Percentiles rank a stretch among this genome's conserved stretches.
These are phyloP conservation scores for Xylaria palmicola DNA, from an alignment of 495 filamentous ascomycete genomes.

Conservation along the genomic window DNA sequence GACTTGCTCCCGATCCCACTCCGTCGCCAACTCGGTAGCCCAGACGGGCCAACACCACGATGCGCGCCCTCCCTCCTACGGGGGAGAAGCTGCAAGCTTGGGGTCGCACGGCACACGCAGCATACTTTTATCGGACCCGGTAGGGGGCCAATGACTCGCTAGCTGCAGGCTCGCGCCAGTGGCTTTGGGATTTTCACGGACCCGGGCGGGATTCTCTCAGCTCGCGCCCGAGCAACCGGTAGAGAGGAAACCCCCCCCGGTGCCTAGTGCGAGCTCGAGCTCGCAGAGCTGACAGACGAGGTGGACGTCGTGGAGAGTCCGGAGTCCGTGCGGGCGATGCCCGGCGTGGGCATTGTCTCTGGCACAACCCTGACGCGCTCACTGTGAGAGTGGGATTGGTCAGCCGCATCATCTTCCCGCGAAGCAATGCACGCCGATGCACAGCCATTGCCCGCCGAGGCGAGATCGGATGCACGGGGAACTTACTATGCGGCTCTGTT, in stretches of 20 bases:
- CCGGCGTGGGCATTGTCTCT: constrained; percentile 18
- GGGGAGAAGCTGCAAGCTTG: neutral
- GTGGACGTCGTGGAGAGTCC: constrained; percentile 28
- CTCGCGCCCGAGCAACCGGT: neutral
- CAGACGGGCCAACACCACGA: neutral
- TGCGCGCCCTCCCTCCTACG: neutral
- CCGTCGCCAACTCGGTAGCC: neutral
- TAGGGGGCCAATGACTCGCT: constrained; percentile 13
- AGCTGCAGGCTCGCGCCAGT: constrained; percentile 4
- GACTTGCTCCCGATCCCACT: neutral
- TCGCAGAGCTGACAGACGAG: neutral
- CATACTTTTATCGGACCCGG: neutral
- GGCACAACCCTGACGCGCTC: constrained; percentile 31
- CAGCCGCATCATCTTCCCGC: constrained; percentile 10
- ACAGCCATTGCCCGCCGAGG: no score
- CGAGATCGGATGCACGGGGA: neutral
- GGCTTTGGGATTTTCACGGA: constrained; percentile 27
- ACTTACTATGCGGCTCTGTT: constrained; percentile 46
- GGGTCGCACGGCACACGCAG: constrained; percentile 5
- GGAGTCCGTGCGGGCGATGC: constrained; percentile 30
- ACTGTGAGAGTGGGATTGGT: constrained; percentile 22
- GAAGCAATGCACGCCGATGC: no score
- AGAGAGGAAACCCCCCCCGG: neutral
- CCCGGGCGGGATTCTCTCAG: constrained; percentile 5
- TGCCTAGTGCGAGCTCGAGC: neutral